Evolutionary conservation across 129 eudicot genomes (phyloP), one percentile per base, ranked within the genome.

Genomic region (Tagetes patula): DNA sequence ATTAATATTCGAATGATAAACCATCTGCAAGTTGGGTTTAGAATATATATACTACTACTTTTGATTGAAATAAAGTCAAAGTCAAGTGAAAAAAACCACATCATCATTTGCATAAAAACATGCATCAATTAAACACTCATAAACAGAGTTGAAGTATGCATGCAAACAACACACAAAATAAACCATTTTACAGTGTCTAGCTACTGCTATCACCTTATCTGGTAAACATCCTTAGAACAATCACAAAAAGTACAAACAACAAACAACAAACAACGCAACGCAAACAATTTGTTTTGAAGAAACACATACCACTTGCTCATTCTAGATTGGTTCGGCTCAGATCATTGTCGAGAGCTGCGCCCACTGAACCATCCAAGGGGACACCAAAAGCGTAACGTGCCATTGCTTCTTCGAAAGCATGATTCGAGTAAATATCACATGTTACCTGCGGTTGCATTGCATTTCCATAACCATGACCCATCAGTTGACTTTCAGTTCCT

Each of bases 251-350:
- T 4, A 60, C 11, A 30, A 36, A 36, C 11, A 11, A 37, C 67
- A 36, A 34, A 61, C 67, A 61, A 36, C 67, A 38, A 61, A 61
- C 45, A 61, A 36, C 67, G 12, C 13, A 36, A 43, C 36, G 12
- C 3, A 37, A 11, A 61, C 30, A 61, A 20, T 11, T 61, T 61
- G 43, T 61, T 61, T 37, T 9, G 41, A 61, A 61, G 67, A 61
- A 61, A 61, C 67, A 61, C 8, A 61, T 36, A 9, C 40, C 43
- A 69, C 33, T 33, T 49, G 61, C 14, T 4, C 11, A 45, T 11
- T 60, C 77, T 47, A 74, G 41, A 48, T 63, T 50, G 63, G 10
- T 47, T 30, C 58, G 32, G 52, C 42, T 47, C 37, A 47, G 36
- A 10, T 46, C 43, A 10, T 61, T 43, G 2, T 67, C 52, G 6